Percentiles rank a stretch among this genome's conserved stretches.
These are phyloP conservation scores for Aegilops bicornis DNA, from an alignment of 176 grass and related monocot genomes.

Conservation along the genomic window DNA sequence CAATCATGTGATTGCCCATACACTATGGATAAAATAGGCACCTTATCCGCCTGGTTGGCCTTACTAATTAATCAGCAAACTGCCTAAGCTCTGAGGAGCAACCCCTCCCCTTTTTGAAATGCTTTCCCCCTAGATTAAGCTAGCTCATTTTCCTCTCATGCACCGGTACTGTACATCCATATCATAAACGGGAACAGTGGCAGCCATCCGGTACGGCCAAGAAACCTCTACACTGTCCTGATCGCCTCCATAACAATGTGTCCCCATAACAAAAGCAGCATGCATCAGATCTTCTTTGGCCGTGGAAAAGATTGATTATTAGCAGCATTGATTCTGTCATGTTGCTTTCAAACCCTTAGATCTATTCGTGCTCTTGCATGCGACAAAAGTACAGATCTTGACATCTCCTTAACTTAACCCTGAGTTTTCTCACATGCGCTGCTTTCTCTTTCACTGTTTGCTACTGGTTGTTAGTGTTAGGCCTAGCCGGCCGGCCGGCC, in stretches of 20 bases:
- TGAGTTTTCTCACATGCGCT: not conserved
- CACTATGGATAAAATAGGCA: not conserved
- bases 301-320: slow-evolving; percentile 13
- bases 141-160: not conserved
- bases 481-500: not conserved
- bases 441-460: not conserved
- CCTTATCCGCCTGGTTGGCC: not conserved
- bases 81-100: not conserved
- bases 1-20: not conserved
- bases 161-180: slow-evolving; percentile 4
- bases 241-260: not conserved
- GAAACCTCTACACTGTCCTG: not conserved
- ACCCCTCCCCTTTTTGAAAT: not conserved
- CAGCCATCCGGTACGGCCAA: slow-evolving; percentile 17
- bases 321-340: slow-evolving; percentile 3
- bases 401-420: not conserved
- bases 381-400: not conserved
- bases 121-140: not conserved
- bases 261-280: slow-evolving; percentile 32
- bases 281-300: not conserved
- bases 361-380: not conserved
- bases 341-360: not conserved
- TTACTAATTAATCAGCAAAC: slow-evolving; percentile 5
- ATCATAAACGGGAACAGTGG: not conserved
- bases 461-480: not conserved